These are phyloP conservation scores for Ramalina peruviana DNA, from an alignment of 495 filamentous ascomycete species.

Conservation along the genomic window DNA sequence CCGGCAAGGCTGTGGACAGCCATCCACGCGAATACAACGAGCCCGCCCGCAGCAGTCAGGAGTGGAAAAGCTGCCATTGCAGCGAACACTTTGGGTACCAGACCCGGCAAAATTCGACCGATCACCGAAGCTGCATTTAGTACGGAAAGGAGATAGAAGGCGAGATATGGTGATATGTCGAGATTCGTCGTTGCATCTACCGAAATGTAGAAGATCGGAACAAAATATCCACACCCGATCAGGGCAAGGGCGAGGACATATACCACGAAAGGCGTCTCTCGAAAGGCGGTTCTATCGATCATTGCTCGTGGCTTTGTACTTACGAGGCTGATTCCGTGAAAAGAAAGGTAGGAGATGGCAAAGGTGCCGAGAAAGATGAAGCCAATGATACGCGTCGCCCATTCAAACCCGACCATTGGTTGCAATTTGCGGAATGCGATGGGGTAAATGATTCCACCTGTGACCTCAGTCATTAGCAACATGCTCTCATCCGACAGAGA, in stretches of 20 bases:
- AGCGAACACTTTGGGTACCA: conserved; percentile 28
- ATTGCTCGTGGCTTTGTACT: conserved; percentile 13
- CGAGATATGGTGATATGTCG: conserved; percentile 13
- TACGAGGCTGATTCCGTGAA: conserved; percentile 7
- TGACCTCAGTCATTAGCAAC: background rate
- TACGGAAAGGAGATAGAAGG: conserved; percentile 34
- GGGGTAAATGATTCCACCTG: conserved; percentile 38
- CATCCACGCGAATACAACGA: conserved; percentile 26
- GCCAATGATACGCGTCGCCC: conserved; percentile 38
- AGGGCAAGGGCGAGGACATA: conserved; percentile 20
- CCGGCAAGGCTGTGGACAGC: conserved; percentile 19
- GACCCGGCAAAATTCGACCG: conserved; percentile 29
- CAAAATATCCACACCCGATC: conserved; percentile 26
- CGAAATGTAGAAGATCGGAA: conserved; percentile 31
- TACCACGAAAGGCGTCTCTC: conserved; percentile 23
- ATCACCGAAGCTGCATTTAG: conserved; percentile 32
- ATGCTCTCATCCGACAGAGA: background rate
- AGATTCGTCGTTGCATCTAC: conserved; percentile 13
- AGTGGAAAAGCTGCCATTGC: conserved; percentile 22
- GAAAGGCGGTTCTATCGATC: conserved; percentile 24
- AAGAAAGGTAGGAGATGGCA: conserved; percentile 22
- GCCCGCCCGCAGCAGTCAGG: conserved; percentile 16
- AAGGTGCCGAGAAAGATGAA: conserved; percentile 36
- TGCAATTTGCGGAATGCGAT: conserved; percentile 38
- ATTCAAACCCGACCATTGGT: conserved; percentile 34